A percentile compares a stretch with the other conserved stretches of the same genome.
Evolutionary conservation across 352 stramenopile genomes (phyloP).

Genomic region (Globisporangium rhizosaccharum): DNA sequence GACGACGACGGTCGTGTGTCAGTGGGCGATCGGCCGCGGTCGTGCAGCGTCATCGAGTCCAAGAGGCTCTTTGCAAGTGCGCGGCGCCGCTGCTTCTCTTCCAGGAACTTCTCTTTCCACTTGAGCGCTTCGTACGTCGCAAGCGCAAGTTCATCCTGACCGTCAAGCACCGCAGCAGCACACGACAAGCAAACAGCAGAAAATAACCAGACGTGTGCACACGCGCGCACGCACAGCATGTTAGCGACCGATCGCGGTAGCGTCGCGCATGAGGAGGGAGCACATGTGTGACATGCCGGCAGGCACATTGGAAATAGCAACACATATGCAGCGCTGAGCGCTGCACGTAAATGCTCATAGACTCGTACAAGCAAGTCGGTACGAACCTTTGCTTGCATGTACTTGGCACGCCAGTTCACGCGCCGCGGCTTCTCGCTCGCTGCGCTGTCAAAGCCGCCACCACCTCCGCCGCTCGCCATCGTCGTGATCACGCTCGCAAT

Average conservation of each 20-base stretch:
- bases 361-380: no score
- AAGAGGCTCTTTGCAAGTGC: slow-evolving; percentile 59
- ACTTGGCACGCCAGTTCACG: slow-evolving; percentile 30
- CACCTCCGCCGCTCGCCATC: not conserved
- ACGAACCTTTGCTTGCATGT: slow-evolving; percentile 39
- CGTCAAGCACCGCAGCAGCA: not conserved
- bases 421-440: slow-evolving; percentile 10
- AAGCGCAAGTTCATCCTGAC: slow-evolving; percentile 55
- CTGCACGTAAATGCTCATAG: not conserved
- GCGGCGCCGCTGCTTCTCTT: slow-evolving; percentile 63
- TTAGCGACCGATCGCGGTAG: not conserved
- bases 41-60: slow-evolving; percentile 48
- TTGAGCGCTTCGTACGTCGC: slow-evolving; percentile 61
- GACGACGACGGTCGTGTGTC: slow-evolving; percentile 33
- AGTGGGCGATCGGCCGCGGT: slow-evolving; percentile 17
- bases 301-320: not conserved
- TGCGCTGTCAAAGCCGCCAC: not conserved
- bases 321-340: not conserved
- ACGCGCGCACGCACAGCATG: slow-evolving; percentile 1
- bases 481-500: not conserved
- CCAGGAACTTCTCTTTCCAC: slow-evolving; percentile 80
- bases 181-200: not conserved
- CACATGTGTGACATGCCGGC: not conserved
- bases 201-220: not conserved
- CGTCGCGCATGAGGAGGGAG: not conserved